phyloP scores from a whole-genome alignment of 2,329 filamentous ascomycete species.

The Epichloe uncinata region DNA sequence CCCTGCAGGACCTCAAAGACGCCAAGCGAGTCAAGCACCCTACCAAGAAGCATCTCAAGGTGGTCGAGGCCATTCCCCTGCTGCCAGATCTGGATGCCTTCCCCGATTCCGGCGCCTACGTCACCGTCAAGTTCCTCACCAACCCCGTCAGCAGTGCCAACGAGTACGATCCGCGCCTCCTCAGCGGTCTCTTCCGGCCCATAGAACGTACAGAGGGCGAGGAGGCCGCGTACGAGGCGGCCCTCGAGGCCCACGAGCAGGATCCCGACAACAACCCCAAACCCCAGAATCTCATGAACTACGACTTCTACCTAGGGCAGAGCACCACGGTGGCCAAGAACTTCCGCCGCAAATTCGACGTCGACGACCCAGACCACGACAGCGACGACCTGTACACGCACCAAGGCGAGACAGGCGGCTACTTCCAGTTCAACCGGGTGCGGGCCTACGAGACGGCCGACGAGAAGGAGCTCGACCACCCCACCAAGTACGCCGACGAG shows the following conservation, averaged over 20 bases:
- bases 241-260: slow-evolving; percentile 38
- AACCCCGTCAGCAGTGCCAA: slow-evolving; percentile 42
- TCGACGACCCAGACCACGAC: slow-evolving; percentile 40
- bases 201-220: slow-evolving; percentile 42
- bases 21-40: slow-evolving; percentile 42
- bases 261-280: slow-evolving; percentile 43
- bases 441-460: slow-evolving; percentile 52
- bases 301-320: slow-evolving; percentile 52
- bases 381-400: slow-evolving; percentile 42
- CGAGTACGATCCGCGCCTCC: slow-evolving; percentile 46
- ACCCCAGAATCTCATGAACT: slow-evolving; percentile 47
- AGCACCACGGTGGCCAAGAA: slow-evolving; percentile 31
- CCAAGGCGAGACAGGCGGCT: slow-evolving; percentile 30
- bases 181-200: slow-evolving; percentile 48
- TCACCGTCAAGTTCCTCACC: slow-evolving; percentile 54
- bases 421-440: slow-evolving; percentile 48
- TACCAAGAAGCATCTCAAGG: slow-evolving; percentile 41
- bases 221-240: slow-evolving; percentile 35
- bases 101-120: slow-evolving; percentile 55
- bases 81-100: slow-evolving; percentile 56
- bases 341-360: slow-evolving; percentile 49
- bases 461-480: slow-evolving; percentile 41
- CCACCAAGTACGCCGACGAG: slow-evolving; percentile 51
- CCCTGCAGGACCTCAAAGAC: slow-evolving; percentile 40
- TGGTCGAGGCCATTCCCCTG: slow-evolving; percentile 47